Conservation (phyloP, 1,284 basidiomycete genomes). For the Fistulinella staudtii region DNA sequence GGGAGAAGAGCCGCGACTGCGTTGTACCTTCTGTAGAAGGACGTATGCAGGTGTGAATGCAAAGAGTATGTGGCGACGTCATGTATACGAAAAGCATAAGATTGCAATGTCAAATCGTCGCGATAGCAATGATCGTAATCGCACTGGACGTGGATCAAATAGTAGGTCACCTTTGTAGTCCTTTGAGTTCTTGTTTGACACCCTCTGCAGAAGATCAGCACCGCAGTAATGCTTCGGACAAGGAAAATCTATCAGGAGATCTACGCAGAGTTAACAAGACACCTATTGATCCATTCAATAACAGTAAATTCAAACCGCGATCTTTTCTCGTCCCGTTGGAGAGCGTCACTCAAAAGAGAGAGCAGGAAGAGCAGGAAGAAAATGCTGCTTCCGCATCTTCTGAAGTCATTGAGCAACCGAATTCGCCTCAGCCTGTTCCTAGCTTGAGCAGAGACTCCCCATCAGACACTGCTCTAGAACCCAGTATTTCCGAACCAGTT, state of each 20-base stretch:
- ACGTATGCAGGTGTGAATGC: constrained; percentile 80
- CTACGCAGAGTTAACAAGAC: constrained; percentile 26
- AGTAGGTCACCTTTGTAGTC: constrained; percentile 41
- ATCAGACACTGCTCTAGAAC: constrained; percentile 2
- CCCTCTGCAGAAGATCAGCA: constrained; percentile 32
- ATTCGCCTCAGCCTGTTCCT: constrained; percentile 15
- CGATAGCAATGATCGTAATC: constrained; percentile 57
- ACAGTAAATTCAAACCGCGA: constrained; percentile 20
- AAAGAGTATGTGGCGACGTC: constrained; percentile 83
- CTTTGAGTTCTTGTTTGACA: constrained; percentile 9
- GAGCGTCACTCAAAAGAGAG: constrained; percentile 7
- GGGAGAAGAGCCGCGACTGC: constrained; percentile 68
- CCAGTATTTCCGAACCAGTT: constrained; percentile 1
- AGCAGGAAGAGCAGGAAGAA: constrained; percentile 14
- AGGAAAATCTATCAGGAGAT: constrained; percentile 33
- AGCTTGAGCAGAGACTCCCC: constrained; percentile 3
- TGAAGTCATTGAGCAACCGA: constrained; percentile 14
- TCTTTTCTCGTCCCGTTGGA: constrained; percentile 22
- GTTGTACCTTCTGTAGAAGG: constrained; percentile 77
- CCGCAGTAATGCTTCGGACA: constrained; percentile 30
- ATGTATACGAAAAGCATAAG: constrained; percentile 82
- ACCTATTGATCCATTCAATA: constrained; percentile 13
- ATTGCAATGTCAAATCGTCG: constrained; percentile 80
- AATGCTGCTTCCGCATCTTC: not conserved
- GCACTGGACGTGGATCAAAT: constrained; percentile 53